These are phyloP conservation scores for Ogataea zsoltii DNA, from an alignment of 805 yeast species.

Conservation along the genomic window DNA sequence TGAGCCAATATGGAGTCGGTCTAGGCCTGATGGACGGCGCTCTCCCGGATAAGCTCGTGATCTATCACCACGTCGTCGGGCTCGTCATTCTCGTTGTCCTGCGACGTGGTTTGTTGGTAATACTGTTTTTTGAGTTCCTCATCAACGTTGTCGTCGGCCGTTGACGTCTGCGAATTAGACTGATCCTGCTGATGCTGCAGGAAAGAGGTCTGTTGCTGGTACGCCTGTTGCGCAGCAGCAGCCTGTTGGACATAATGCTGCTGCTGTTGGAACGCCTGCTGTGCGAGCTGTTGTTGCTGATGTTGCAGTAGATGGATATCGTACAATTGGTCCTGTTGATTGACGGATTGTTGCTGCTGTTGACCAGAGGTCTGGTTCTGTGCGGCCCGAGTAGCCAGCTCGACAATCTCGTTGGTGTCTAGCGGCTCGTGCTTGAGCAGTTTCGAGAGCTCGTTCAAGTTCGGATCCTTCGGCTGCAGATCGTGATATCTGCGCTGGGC, in stretches of 20 bases:
- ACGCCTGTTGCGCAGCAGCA: slow-evolving; percentile 4
- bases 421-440: slow-evolving; percentile 23
- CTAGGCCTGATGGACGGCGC: slow-evolving; percentile 6
- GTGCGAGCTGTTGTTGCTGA: slow-evolving; percentile 21
- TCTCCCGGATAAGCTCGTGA: slow-evolving; percentile 14
- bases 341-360: slow-evolving; percentile 6
- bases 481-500: slow-evolving; percentile 17
- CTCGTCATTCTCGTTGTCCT: slow-evolving; percentile 7
- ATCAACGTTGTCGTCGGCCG: slow-evolving; percentile 25
- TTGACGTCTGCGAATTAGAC: slow-evolving; percentile 1
- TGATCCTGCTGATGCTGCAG: slow-evolving; percentile 4
- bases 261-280: slow-evolving; percentile 16
- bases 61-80: slow-evolving; percentile 14
- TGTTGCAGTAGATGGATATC: slow-evolving; percentile 21
- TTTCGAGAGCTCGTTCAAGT: slow-evolving; percentile 22
- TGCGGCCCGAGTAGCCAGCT: slow-evolving; percentile 27
- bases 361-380: slow-evolving; percentile 16
- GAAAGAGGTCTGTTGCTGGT: slow-evolving; percentile 2
- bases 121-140: slow-evolving; percentile 22
- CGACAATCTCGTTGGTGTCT: slow-evolving; percentile 26
- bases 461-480: slow-evolving; percentile 20
- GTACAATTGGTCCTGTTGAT: slow-evolving; percentile 19
- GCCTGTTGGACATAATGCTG: slow-evolving; percentile 11
- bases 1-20: background rate
- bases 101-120: slow-evolving; percentile 8